phyloP scores from a whole-genome alignment of 352 stramenopile genomes.

The Pythium diclinum region DNA sequence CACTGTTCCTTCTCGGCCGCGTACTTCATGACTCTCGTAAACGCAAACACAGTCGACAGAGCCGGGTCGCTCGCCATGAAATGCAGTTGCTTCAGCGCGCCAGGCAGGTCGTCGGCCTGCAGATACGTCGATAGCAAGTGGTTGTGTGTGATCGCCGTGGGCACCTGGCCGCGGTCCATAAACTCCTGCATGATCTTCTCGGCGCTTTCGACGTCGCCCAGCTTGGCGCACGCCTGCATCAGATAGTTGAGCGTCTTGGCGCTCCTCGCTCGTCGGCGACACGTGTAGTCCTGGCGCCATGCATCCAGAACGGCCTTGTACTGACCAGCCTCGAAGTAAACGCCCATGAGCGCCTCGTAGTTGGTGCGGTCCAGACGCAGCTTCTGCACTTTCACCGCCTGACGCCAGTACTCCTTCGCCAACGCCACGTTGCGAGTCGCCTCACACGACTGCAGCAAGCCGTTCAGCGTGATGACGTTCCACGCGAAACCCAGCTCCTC shows the following conservation, averaged over 20 bases:
- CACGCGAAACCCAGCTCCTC: constrained; percentile 42
- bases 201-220: constrained; percentile 46
- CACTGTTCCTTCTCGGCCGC: constrained; percentile 36
- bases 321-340: constrained; percentile 60
- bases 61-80: constrained; percentile 43
- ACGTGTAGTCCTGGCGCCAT: constrained; percentile 56
- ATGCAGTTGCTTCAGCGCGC: constrained; percentile 44
- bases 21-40: constrained; percentile 76
- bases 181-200: constrained; percentile 62
- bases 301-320: constrained; percentile 48
- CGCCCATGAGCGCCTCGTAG: constrained; percentile 70
- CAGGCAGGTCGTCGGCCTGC: constrained; percentile 45
- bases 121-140: constrained; percentile 72
- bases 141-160: constrained; percentile 67
- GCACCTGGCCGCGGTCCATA: constrained; percentile 41
- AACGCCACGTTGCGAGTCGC: constrained; percentile 37
- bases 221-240: constrained; percentile 50
- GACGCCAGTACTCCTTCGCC: constrained; percentile 57
- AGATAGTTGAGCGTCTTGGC: constrained; percentile 82
- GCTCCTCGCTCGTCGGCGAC: constrained; percentile 62
- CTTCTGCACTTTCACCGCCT: constrained; percentile 38
- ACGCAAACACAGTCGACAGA: constrained; percentile 63
- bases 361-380: constrained; percentile 61
- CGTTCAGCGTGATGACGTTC: constrained; percentile 78
- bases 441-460: constrained; percentile 62